Percentiles rank a stretch among this genome's conserved stretches.
Evolutionary conservation across 2,329 filamentous ascomycete species (phyloP).

Genomic region (Aspergillus melleus): DNA sequence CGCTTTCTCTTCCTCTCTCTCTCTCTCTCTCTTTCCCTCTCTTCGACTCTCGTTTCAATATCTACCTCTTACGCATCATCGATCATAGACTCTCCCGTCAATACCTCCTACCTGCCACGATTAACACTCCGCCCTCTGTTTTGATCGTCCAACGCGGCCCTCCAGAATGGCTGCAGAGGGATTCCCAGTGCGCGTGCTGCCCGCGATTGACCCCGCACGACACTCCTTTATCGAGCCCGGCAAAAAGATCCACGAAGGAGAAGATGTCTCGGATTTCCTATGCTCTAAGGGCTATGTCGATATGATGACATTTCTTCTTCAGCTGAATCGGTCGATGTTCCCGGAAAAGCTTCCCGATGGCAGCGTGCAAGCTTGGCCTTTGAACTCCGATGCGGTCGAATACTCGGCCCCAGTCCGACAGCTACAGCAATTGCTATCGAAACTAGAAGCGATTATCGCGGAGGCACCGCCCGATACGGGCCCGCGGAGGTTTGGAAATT

Average conservation of each 20-base stretch:
- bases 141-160: background rate
- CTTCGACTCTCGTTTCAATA: background rate
- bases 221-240: conserved; percentile 66
- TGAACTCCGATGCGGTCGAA: conserved; percentile 43
- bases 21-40: background rate
- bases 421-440: conserved; percentile 66
- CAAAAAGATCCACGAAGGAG: conserved; percentile 82
- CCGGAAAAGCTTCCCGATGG: conserved; percentile 57
- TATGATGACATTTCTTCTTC: conserved; percentile 81
- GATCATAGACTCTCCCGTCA: background rate
- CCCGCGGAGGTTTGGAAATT: conserved; percentile 86
- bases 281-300: conserved; percentile 80
- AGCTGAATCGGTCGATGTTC: conserved; percentile 85
- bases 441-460: conserved; percentile 66
- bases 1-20: background rate
- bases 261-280: conserved; percentile 80
- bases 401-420: conserved; percentile 60
- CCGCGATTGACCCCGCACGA: conserved; percentile 49
- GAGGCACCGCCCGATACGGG: conserved; percentile 82
- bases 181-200: conserved; percentile 38
- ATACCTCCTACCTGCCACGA: background rate
- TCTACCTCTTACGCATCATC: background rate
- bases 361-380: conserved; percentile 51
- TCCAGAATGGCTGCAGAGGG: conserved; percentile 24
- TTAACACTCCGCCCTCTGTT: background rate